Base-by-base conservation (phyloP, 2,329 filamentous ascomycete species). In the Verticillium nubilum region DNA sequence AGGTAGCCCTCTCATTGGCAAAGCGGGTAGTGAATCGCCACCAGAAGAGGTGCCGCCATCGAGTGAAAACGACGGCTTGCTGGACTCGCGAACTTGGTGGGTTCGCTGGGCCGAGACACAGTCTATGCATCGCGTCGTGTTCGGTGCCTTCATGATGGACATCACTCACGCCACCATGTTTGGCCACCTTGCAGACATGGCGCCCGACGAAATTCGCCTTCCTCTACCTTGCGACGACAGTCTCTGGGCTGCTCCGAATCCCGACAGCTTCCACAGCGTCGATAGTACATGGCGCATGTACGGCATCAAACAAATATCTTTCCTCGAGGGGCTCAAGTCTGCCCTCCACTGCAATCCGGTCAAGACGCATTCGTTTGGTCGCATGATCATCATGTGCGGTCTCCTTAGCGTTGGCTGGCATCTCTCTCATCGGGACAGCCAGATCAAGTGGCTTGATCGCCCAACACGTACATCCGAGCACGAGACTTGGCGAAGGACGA, bases 351-450 rank as follows among this genome's bases (percentile, higher is more conserved):
- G 89, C 2, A 86, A 93, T 63, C 86, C 86, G 54, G 91, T 97
- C 17, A 86, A 86, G 58, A 96, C 92, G 1, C 94, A 96, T 69
- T 88, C 90, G 0, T 96, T 97, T 69, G 92, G 92, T 1, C 86
- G 92, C 55, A 95, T 91, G 66, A 92, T 96, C 63, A 84, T 97
- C 66, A 96, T 97, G 88, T 90, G 90, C 1, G 92, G 93, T 0
- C 77, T 97, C 35, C 78, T 97, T n/a, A 95, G 90, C 65, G 90
- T 97, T 5, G 92, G 89, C 61, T 97, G 91, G 92, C 92, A 97
- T 68, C 87, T 97, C 77, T 91, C 90, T 65, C 91, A 93, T 73
- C 84, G 91, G 66, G 92, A 96, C 70, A 84, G 93, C 4, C 91
- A 96, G 72, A 85, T 95, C 28, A 91, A 86, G 66, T 93, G 91